Conservation (phyloP, 306 rosid species). For the Cucurbita pepo region DNA sequence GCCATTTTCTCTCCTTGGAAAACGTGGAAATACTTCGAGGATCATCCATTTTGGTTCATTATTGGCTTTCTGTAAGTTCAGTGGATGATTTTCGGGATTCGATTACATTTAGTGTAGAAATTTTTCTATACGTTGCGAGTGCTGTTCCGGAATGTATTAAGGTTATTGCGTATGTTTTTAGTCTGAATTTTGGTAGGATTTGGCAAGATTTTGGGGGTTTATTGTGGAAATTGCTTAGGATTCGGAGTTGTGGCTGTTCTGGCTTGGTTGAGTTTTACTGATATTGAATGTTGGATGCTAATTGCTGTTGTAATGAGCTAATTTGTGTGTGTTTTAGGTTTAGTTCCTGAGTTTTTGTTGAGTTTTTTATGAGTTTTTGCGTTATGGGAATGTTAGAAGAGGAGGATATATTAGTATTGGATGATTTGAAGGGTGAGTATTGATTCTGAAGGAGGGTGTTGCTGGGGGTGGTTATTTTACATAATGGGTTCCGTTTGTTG, state of each 20-base stretch:
- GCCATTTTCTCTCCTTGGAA: neutral
- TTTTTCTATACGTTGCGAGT: too few species aligned
- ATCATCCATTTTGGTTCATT: neutral
- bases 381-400: slow-evolving; percentile 3
- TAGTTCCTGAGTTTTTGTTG: neutral
- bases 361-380: neutral
- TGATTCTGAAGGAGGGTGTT: slow-evolving; percentile 27
- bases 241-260: neutral
- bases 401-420: slow-evolving; percentile 2
- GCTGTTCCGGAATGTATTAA: neutral
- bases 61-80: neutral
- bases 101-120: neutral
- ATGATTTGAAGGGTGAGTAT: slow-evolving; percentile 24
- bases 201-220: neutral
- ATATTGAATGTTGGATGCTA: neutral
- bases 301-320: neutral
- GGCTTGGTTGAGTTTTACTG: neutral
- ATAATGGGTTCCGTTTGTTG: slow-evolving; percentile 78
- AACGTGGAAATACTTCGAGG: neutral
- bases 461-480: slow-evolving; percentile 27
- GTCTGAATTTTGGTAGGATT: neutral
- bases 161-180: neutral
- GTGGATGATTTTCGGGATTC: neutral
- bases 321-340: neutral
- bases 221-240: neutral